A percentile compares a stretch with the other conserved stretches of the same genome.
phyloP scores from a whole-genome alignment of 1,284 basidiomycete species.

The Trametes sp. region DNA sequence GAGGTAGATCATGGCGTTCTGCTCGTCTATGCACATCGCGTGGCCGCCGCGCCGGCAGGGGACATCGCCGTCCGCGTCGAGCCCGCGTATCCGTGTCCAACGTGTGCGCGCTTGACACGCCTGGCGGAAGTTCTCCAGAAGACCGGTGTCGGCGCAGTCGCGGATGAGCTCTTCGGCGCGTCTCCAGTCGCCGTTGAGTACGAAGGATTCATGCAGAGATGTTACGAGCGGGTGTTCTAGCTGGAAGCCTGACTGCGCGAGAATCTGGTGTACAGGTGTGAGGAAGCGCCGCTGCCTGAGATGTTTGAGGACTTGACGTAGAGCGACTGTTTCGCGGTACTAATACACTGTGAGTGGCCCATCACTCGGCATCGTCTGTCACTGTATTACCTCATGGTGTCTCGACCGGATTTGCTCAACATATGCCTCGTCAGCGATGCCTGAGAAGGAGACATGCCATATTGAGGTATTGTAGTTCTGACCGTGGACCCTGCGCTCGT shows the following conservation, averaged over 20 bases:
- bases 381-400: slow-evolving; percentile 64
- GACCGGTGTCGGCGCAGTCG: slow-evolving; percentile 56
- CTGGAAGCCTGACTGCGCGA: slow-evolving; percentile 61
- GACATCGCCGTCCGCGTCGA: slow-evolving; percentile 67
- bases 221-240: slow-evolving; percentile 80
- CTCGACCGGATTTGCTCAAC: slow-evolving; percentile 58
- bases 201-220: slow-evolving; percentile 68
- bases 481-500: slow-evolving; percentile 58
- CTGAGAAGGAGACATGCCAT: slow-evolving; percentile 72
- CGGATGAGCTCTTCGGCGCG: slow-evolving; percentile 63
- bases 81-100: slow-evolving; percentile 65
- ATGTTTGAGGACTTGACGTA: slow-evolving; percentile 80
- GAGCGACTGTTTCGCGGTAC: slow-evolving; percentile 70
- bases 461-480: slow-evolving; percentile 80
- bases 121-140: slow-evolving; percentile 67
- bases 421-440: slow-evolving; percentile 59
- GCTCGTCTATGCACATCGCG: slow-evolving; percentile 81
- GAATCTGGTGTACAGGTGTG: slow-evolving; percentile 68
- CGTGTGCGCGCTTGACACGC: slow-evolving; percentile 61
- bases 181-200: slow-evolving; percentile 72
- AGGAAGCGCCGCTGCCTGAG: slow-evolving; percentile 79
- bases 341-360: slow-evolving; percentile 39
- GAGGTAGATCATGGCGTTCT: slow-evolving; percentile 72
- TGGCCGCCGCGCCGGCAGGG: slow-evolving; percentile 79
- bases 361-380: neutral